Base-by-base conservation (phyloP, 2,329 filamentous ascomycete genomes). In the Trichothecium sympodiale region DNA sequence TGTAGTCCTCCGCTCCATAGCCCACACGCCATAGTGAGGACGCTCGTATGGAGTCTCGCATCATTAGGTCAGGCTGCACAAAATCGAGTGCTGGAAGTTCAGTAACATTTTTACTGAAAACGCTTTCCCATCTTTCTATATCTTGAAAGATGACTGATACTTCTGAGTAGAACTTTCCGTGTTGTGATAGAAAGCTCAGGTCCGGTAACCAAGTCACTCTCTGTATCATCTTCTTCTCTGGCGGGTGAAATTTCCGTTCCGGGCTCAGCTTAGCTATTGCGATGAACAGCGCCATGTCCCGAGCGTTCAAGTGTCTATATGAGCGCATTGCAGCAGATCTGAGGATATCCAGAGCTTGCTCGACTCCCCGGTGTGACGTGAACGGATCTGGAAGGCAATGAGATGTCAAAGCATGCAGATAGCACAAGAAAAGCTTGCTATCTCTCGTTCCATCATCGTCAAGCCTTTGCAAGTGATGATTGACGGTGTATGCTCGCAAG, bases 401-500 rank as follows among this genome's bases (percentile, higher is more conserved):
- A 0, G 70, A 68, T 0, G 72, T 77, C 1, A 73, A 35, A 0
- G 65, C 69, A 43, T 77, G 71, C 1, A 77, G 49, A 18, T 67
- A 64, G 5, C 53, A 55, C 1, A 74, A 52, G 17, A 63, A 59
- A 0, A 79, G 53, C 35, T 67, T 69, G 47, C 69, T 70, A 13
- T 62, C 55, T 1, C 76, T 40, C 9, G 55, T 65, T 0, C 68
- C 67, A 40, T 64, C 69, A 17, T 70, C 67, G 0, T 57, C 40
- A 0, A 80, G 45, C 4, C 64, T 52, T 0, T 71, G 65, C 2
- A 80, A 59, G 3, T 37, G 35, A 2, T 16, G 14, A 38, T 79
- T 65, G 0, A 80, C 45, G 0, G 50, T 43, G 41, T 69, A 78
- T 0, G 55, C 43, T 37, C 71, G 61, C 7, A 52, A 38, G 5